Evolutionary conservation across 352 stramenopile genomes (phyloP).

Genomic region (Paralagenidium karlingii): DNA sequence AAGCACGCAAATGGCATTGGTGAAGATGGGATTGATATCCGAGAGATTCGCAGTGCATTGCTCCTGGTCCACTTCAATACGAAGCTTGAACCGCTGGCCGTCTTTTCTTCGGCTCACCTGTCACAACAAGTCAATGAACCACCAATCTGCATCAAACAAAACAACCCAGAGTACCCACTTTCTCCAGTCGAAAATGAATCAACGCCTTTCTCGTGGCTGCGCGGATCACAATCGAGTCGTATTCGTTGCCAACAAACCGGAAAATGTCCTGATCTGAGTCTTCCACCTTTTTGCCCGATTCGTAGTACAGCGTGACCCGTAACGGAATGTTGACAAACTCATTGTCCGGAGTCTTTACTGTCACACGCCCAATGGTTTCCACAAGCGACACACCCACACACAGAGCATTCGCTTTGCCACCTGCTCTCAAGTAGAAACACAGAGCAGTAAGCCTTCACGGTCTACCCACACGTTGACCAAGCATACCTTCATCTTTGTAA

Average conservation of each 20-base stretch:
- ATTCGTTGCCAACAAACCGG: constrained; percentile 75
- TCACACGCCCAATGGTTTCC: constrained; percentile 53
- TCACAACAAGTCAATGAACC: neutral
- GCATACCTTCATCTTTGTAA: constrained; percentile 76
- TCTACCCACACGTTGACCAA: neutral
- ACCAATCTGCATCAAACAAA: neutral
- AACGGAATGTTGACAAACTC: constrained; percentile 76
- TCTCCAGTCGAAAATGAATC: constrained; percentile 76
- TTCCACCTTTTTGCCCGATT: constrained; percentile 77
- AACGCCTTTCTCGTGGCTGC: constrained; percentile 35
- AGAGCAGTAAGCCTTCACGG: no score
- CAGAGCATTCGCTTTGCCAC: constrained; percentile 67
- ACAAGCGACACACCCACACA: constrained; percentile 70
- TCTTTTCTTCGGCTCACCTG: constrained; percentile 72
- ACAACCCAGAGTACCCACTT: constrained; percentile 13
- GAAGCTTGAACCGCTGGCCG: constrained; percentile 73
- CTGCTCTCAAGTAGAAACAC: constrained; percentile 10
- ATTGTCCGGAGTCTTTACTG: constrained; percentile 42
- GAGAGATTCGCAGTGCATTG: constrained; percentile 70
- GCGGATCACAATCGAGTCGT: constrained; percentile 73
- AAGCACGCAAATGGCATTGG: constrained; percentile 76
- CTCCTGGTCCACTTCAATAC: constrained; percentile 74
- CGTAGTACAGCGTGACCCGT: constrained; percentile 68
- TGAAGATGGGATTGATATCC: constrained; percentile 70
- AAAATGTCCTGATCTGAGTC: constrained; percentile 81